These are phyloP conservation scores for Conringia planisiliqua DNA, from an alignment of 345 rosid species.

Conservation along the genomic window DNA sequence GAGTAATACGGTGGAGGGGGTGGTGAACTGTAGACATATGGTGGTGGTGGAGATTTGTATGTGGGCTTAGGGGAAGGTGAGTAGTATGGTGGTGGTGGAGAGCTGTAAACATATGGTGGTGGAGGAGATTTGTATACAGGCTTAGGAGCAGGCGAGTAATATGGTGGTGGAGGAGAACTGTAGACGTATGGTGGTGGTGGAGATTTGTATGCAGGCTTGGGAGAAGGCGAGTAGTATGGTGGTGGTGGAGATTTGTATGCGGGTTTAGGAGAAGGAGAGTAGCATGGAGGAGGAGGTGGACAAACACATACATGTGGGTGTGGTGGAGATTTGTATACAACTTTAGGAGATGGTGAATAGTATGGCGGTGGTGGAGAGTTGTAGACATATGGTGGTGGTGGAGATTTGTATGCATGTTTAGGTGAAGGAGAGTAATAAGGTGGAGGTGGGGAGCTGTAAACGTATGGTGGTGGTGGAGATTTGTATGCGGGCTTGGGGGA, in stretches of 20 bases:
- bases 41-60: not conserved
- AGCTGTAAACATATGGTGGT: not conserved
- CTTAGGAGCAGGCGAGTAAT: not conserved
- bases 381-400: constrained; percentile 9
- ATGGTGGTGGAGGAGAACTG: not conserved
- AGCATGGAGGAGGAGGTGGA: not conserved
- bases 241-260: not conserved
- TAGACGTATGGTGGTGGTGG: not conserved
- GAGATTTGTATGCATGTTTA: not conserved
- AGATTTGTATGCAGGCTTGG: not conserved
- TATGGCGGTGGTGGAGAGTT: constrained; percentile 6
- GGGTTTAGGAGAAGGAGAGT: not conserved
- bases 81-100: not conserved
- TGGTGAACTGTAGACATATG: not conserved
- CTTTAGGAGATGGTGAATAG: not conserved
- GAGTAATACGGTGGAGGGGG: not conserved
- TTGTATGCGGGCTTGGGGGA: not conserved
- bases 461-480: not conserved
- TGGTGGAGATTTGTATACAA: not conserved
- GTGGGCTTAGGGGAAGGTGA: not conserved
- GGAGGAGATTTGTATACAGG: not conserved
- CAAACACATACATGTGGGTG: not conserved
- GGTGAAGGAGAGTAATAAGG: not conserved
- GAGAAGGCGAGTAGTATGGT: not conserved
- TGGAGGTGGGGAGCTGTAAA: not conserved